phyloP scores from a whole-genome alignment of 352 stramenopile species.

The Phytophthora fragariaefolia region DNA sequence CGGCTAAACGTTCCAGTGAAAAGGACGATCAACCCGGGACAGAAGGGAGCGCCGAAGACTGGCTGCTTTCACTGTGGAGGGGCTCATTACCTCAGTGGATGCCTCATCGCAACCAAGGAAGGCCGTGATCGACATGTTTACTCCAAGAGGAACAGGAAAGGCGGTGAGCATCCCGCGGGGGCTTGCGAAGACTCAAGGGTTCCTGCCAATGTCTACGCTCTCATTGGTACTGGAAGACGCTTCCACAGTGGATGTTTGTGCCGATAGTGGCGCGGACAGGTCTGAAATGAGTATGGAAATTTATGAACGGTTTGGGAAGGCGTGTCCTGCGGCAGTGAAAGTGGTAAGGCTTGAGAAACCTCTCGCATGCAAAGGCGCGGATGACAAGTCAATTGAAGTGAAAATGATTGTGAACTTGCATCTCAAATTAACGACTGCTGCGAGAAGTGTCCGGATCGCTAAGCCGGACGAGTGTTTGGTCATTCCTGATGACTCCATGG shows the following conservation, averaged over 20 bases:
- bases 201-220: too few relatives aligned
- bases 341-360: too few relatives aligned
- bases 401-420: too few relatives aligned
- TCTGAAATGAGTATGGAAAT: conserved; percentile 11
- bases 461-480: too few relatives aligned
- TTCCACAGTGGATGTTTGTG: conserved; percentile 15
- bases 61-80: conserved; percentile 19
- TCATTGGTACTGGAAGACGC: conserved; percentile 15
- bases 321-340: not conserved
- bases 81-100: too few relatives aligned
- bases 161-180: not conserved
- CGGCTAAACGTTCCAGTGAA: too few relatives aligned
- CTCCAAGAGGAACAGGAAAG: conserved; percentile 6
- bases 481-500: too few relatives aligned
- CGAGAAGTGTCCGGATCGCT: too few relatives aligned
- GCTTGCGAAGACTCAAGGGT: too few relatives aligned
- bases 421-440: too few relatives aligned
- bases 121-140: conserved; percentile 7
- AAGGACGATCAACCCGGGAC: too few relatives aligned
- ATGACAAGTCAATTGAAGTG: conserved; percentile 15
- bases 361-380: too few relatives aligned
- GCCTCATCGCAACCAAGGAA: conserved; percentile 12
- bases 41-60: conserved; percentile 6
- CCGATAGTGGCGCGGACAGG: conserved; percentile 19
- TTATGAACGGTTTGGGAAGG: conserved; percentile 6